Evolutionary conservation across 192 early-diverging fungal species (phyloP), one percentile per base, ranked within the genome.

Genomic region (Coemansia sp.): DNA sequence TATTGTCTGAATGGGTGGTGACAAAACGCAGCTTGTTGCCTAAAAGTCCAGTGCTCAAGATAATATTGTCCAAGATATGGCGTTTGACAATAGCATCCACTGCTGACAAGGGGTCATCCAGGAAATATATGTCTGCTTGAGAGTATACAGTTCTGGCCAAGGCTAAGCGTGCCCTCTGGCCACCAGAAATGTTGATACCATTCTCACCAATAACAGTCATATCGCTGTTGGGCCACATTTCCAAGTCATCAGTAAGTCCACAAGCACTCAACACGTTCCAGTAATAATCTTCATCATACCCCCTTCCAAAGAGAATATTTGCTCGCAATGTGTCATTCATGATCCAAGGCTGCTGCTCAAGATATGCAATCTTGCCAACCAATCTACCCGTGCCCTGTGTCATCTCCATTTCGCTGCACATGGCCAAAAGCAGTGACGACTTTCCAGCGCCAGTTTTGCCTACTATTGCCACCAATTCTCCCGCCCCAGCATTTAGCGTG

Each of bases 271-370:
- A 63, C 29, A 89, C 86, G 31, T 87, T 85, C 62, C 86, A 73
- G 82, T 91, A 94, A 27, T 70, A 78, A 51, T 71, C 62, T 15
- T 70, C 68, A 57, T 96, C 87, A 49, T 82, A 89, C 1, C 72
- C 57, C 7, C 84, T 86, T 0, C 94, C 93, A 82, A 96, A 95
- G 29, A 94, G 47, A 81, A 96, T 90, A 68, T 96, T 96, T 12
- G 90, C 89, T n/a, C 89, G 86, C 20, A 95, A 75, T 0, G 92
- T 90, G 46, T 74, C 74, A 60, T 84, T 78, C 71, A 79, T 75
- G 27, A 84, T 78, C 68, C 69, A 76, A 2, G 68, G 68, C n/a
- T 44, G 46, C 52, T 84, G 81, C 52, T 70, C 71, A 20, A 76
- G 13, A 16, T 76, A 73, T 3, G 73, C 81, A 46, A 84, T 65